A percentile compares a stretch with the other conserved stretches of the same genome.
Evolutionary conservation across 2,329 filamentous ascomycete genomes (phyloP).

Genomic region (Atkinsonella hypoxylon): DNA sequence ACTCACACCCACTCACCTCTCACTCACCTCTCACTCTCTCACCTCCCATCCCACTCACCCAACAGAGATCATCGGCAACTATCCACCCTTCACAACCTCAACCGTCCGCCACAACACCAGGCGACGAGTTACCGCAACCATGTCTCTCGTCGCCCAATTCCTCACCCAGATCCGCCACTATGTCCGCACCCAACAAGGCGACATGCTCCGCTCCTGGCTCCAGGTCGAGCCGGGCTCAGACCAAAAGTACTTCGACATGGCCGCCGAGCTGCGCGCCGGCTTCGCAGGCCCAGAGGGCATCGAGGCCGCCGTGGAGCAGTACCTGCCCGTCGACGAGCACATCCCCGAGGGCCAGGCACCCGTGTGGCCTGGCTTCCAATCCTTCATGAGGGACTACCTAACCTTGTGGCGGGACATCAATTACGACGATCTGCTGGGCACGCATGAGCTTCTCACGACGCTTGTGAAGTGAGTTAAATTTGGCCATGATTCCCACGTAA

Average conservation of each 20-base stretch:
- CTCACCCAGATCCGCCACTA: conserved; percentile 46
- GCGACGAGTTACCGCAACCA: conserved; percentile 20
- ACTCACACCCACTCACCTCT: neutral
- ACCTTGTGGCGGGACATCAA: conserved; percentile 72
- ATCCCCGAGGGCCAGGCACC: conserved; percentile 51
- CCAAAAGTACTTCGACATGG: conserved; percentile 55
- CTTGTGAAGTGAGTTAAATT: conserved; percentile 62
- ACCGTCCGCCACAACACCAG: conserved; percentile 4
- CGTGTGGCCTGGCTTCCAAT: conserved; percentile 63
- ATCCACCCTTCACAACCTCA: neutral
- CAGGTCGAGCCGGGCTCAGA: conserved; percentile 62
- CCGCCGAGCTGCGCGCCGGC: conserved; percentile 49
- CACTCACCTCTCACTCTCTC: no score
- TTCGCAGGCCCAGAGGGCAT: conserved; percentile 42
- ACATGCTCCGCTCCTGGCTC: conserved; percentile 55
- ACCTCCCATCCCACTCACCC: neutral
- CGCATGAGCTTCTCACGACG: conserved; percentile 62
- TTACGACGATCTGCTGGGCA: conserved; percentile 59
- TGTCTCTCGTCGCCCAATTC: conserved; percentile 57
- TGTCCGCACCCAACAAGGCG: conserved; percentile 51
- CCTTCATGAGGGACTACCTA: conserved; percentile 73
- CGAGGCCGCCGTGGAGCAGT: conserved; percentile 49
- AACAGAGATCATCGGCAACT: neutral
- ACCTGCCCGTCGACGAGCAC: conserved; percentile 53
- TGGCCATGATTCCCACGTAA: no score